Conservation (phyloP, 1,139 yeast genomes). For the Sugiyamaella pinicola region DNA sequence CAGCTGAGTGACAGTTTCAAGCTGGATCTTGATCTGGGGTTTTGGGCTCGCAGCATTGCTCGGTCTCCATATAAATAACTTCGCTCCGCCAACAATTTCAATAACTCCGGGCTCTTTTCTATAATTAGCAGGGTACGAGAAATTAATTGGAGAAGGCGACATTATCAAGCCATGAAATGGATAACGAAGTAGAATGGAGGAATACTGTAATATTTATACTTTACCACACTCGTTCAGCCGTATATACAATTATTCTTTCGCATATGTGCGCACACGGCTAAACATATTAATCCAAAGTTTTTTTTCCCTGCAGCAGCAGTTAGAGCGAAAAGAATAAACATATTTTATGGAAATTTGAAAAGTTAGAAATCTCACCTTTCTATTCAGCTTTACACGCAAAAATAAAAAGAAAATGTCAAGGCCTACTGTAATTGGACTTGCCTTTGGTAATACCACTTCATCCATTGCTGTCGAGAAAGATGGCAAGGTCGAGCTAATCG, state of each 20-base stretch:
- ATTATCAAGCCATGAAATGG: constrained; percentile 7
- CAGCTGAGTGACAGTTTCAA: constrained; percentile 41
- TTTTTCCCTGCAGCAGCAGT: constrained; percentile 5
- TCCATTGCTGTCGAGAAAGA: constrained; percentile 93
- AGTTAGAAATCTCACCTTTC: not conserved
- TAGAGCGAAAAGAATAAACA: no score
- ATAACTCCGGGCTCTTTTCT: constrained; percentile 37
- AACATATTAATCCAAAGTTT: not conserved
- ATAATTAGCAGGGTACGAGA: constrained; percentile 30
- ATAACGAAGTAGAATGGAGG: not conserved
- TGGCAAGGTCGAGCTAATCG: constrained; percentile 94
- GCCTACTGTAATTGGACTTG: constrained; percentile 79
- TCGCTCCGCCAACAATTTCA: constrained; percentile 28
- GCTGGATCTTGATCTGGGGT: constrained; percentile 24
- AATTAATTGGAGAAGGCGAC: not conserved
- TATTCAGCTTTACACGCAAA: not conserved
- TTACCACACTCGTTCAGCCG: no score
- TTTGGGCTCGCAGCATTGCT: constrained; percentile 26
- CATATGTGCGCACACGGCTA: not conserved
- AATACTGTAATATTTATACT: not conserved
- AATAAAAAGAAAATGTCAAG: constrained; percentile 38
- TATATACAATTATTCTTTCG: no score
- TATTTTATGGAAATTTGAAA: no score
- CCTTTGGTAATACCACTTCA: constrained; percentile 95
- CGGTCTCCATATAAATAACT: constrained; percentile 30